A percentile compares a stretch with the other conserved stretches of the same genome.
Evolutionary conservation across 2,329 filamentous ascomycete genomes (phyloP).

Genomic region (Monilinia fructicola): DNA sequence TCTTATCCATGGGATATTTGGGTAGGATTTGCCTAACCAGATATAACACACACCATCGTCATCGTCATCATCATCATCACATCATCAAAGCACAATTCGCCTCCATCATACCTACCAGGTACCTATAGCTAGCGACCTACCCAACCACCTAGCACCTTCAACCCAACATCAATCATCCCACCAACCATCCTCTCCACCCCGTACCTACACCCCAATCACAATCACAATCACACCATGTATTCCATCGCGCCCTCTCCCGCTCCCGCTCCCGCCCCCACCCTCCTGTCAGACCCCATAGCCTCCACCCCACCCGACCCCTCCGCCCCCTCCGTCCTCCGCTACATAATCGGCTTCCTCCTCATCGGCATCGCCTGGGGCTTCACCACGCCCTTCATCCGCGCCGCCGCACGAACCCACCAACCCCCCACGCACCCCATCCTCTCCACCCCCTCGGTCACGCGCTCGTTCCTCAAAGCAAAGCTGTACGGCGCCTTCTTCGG

Average conservation of each 20-base stretch:
- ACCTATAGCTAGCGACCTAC: not conserved
- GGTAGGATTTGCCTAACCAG: no score
- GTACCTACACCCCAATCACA: not conserved
- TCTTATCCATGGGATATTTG: not conserved
- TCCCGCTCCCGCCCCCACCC: slow-evolving; percentile 18
- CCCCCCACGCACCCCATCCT: slow-evolving; percentile 60
- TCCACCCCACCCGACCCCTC: slow-evolving; percentile 19
- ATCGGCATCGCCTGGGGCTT: slow-evolving; percentile 92
- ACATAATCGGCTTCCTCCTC: slow-evolving; percentile 83
- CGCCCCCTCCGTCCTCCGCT: slow-evolving; percentile 65
- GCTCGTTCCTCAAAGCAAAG: slow-evolving; percentile 62
- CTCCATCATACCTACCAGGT: not conserved
- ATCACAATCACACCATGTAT: slow-evolving; percentile 14
- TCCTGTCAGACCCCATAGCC: slow-evolving; percentile 7
- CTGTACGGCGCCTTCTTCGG: slow-evolving; percentile 68
- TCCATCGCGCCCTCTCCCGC: slow-evolving; percentile 17
- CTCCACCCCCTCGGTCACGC: slow-evolving; percentile 50
- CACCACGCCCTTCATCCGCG: slow-evolving; percentile 88
- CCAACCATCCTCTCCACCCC: no score
- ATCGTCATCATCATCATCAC: no score
- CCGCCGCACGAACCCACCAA: slow-evolving; percentile 74
- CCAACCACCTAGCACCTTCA: not conserved
- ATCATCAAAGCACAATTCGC: not conserved
- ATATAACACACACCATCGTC: no score
- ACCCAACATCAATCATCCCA: no score